Percentiles rank a stretch among this genome's conserved stretches.
Conservation (phyloP, 2,329 filamentous ascomycete genomes). For the Domatiomyces catenatus region DNA sequence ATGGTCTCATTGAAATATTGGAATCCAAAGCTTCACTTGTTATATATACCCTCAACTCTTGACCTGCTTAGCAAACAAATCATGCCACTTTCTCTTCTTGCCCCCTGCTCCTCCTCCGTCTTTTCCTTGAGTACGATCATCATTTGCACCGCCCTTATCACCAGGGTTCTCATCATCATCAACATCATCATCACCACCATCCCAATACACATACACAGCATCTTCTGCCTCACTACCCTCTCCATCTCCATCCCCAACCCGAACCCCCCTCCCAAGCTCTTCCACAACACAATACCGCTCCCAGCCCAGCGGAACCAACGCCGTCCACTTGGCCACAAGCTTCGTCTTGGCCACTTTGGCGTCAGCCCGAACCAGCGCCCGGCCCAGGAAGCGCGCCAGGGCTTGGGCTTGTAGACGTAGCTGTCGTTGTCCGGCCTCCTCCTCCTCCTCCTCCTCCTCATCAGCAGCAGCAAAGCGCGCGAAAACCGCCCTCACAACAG, state of each 20-base stretch:
- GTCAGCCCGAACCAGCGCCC: neutral
- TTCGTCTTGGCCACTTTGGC: neutral
- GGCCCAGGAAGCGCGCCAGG: neutral
- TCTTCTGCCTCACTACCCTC: constrained; percentile 2
- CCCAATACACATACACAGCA: constrained; percentile 1
- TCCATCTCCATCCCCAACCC: neutral
- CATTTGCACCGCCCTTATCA: neutral
- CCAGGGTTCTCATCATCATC: neutral
- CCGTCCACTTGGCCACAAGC: constrained; percentile 7
- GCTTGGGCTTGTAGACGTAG: neutral
- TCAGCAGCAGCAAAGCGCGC: constrained; percentile 1
- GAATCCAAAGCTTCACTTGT: too few species aligned
- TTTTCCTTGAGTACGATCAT: neutral
- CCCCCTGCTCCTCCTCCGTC: neutral
- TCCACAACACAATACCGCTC: constrained; percentile 6
- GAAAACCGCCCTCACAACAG: constrained; percentile 6
- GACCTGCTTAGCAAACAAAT: constrained; percentile 17
- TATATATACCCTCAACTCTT: constrained; percentile 5
- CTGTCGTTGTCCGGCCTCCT: neutral
- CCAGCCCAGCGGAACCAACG: constrained; percentile 11
- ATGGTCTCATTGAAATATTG: too few species aligned
- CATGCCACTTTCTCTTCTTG: constrained; percentile 18
- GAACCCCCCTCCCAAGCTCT: constrained; percentile 1
- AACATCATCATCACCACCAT: neutral
- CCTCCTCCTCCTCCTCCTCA: too few species aligned